Evolutionary conservation across 768 basidiomycete genomes (phyloP).

Genomic region (Sporobolomyces pararoseus): DNA sequence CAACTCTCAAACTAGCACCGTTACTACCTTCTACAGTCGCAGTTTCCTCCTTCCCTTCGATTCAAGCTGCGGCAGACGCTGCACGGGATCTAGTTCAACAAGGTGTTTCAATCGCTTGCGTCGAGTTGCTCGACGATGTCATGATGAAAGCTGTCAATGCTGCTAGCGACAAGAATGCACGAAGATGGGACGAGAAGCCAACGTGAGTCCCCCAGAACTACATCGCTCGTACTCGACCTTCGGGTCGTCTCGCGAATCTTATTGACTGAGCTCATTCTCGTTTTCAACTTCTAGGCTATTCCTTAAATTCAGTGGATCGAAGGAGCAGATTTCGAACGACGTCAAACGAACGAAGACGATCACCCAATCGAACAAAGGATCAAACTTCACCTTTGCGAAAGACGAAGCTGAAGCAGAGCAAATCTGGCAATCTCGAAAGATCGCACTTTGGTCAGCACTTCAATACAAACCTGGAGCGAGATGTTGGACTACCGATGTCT

Average conservation of each 20-base stretch:
- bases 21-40: slow-evolving; percentile 77
- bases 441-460: slow-evolving; percentile 41
- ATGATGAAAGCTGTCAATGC: slow-evolving; percentile 39
- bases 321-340: slow-evolving; percentile 60
- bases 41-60: slow-evolving; percentile 77
- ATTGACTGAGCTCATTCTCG: too few relatives aligned
- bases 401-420: slow-evolving; percentile 84
- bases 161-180: slow-evolving; percentile 4
- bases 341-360: slow-evolving; percentile 51
- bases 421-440: slow-evolving; percentile 58
- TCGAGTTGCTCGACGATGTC: slow-evolving; percentile 74
- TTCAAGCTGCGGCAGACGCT: slow-evolving; percentile 71
- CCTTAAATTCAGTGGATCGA: slow-evolving; percentile 87
- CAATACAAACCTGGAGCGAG: slow-evolving; percentile 14
- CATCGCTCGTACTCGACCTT: too few relatives aligned
- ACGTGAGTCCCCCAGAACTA: slow-evolving; percentile 51
- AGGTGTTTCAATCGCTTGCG: slow-evolving; percentile 73
- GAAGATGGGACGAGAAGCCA: slow-evolving; percentile 42
- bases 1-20: slow-evolving; percentile 79
- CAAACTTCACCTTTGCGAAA: slow-evolving; percentile 69
- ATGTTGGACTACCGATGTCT: slow-evolving; percentile 55
- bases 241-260: background rate
- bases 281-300: slow-evolving; percentile 55
- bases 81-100: slow-evolving; percentile 76
- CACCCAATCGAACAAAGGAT: slow-evolving; percentile 65